Conservation (phyloP, 192 early-diverging fungal species). For the Endogone sp. region DNA sequence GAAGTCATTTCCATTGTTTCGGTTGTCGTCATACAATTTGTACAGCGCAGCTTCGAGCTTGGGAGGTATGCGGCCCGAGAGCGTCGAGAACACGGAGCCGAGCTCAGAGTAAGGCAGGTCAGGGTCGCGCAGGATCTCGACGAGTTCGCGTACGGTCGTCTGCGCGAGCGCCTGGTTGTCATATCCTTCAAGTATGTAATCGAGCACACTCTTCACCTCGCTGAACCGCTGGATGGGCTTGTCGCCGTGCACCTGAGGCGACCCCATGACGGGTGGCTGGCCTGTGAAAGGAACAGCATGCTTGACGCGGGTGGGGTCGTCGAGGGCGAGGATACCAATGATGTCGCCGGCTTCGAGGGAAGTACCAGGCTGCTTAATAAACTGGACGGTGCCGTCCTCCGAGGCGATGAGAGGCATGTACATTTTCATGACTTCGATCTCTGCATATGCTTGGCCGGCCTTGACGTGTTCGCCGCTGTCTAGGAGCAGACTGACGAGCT, state of each 20-base stretch:
- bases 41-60: conserved; percentile 58
- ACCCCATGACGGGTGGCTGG: conserved; percentile 63
- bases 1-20: conserved; percentile 51
- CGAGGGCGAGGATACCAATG: conserved; percentile 87
- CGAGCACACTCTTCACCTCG: conserved; percentile 56
- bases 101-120: conserved; percentile 88
- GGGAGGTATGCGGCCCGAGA: conserved; percentile 83
- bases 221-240: conserved; percentile 86
- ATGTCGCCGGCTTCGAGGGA: conserved; percentile 88
- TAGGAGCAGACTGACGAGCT: conserved; percentile 91
- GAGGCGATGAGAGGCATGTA: conserved; percentile 95
- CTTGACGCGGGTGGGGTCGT: conserved; percentile 90
- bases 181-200: conserved; percentile 83
- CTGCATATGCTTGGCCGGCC: conserved; percentile 89
- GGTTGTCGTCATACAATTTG: conserved; percentile 36
- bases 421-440: conserved; percentile 99
- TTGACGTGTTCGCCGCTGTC: conserved; percentile 91
- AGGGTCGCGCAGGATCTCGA: conserved; percentile 66
- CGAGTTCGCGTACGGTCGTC: conserved; percentile 65
- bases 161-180: conserved; percentile 73
- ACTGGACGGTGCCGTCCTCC: conserved; percentile 87
- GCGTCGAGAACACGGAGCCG: conserved; percentile 70
- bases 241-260: conserved; percentile 79
- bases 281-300: conserved; percentile 83
- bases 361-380: conserved; percentile 84